Evolutionary conservation across 257 asterid genomes (phyloP).

Genomic region (Voacanga thouarsii): DNA sequence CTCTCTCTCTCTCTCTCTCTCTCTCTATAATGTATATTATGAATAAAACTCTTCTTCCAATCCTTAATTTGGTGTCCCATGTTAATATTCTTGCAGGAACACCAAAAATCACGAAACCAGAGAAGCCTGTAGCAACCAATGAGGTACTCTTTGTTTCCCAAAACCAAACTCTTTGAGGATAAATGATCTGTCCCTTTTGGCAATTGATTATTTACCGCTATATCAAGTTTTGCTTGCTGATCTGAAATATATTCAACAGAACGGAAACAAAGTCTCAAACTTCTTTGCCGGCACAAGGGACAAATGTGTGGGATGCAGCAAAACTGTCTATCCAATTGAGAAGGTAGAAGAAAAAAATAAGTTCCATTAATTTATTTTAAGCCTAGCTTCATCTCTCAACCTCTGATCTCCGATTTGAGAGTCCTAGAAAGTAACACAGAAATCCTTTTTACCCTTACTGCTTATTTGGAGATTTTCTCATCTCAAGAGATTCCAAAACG

Average conservation of each 20-base stretch:
- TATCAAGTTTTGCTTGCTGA: neutral
- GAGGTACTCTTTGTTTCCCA: constrained; percentile 38
- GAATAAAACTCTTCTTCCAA: no score
- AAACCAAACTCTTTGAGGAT: no score
- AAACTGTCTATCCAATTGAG: constrained; percentile 70
- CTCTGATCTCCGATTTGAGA: neutral
- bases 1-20: no score
- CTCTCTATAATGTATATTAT: no score
- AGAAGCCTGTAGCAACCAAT: constrained; percentile 36
- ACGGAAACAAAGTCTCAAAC: constrained; percentile 55
- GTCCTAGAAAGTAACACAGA: no score
- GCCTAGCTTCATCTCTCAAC: neutral
- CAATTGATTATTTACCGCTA: neutral
- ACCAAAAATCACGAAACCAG: constrained; percentile 54
- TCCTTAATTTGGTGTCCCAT: neutral
- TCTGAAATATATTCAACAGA: constrained; percentile 27
- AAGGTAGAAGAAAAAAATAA: constrained; percentile 36
- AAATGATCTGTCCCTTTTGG: neutral
- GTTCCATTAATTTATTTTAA: no score
- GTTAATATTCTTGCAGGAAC: constrained; percentile 34
- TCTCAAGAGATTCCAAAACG: no score
- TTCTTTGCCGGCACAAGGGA: constrained; percentile 65
- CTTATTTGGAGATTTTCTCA: no score
- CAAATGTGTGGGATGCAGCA: constrained; percentile 60
- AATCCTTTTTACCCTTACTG: no score